Evolutionary conservation across 176 grass and related monocot genomes (phyloP), one percentile per base, ranked within the genome.

Genomic region (Bromus sterilis): DNA sequence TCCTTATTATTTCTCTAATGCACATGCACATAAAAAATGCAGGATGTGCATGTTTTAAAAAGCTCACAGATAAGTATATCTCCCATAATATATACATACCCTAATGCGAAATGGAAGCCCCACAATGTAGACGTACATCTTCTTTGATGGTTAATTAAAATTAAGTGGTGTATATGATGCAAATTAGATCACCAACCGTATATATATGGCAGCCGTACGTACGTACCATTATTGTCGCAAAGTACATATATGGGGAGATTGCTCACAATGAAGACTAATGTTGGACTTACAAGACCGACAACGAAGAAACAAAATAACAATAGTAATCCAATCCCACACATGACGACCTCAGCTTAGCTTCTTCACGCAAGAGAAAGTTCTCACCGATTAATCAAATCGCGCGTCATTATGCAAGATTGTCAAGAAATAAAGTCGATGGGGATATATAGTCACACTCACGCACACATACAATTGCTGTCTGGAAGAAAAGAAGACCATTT

Each of bases 391-490:
- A 73, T 16, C 37, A 69, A 14, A 35, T 62, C 14, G 1, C 12
- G 33, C 43, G 78, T 73, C 78, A 83, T 44, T 53, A 53, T 53
- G 49, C 49, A 53, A 9, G 18, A 53, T 20, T n/a, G n/a, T 6
- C 24, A 30, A 71, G 68, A 30, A 71, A 26, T 46, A 71, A 71
- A 18, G 39, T 18, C 2, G 25, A 75, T 80, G 24, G 70, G 0
- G n/a, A n/a, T 53, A 53, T 53, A 56, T 55, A 42, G 28, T 78
- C n/a, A 78, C 78, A 89, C 42, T 31, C 8, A 31, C 70, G 31
- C 16, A 73, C 70, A 73, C 58, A 53, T 82, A 73, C 58, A 78
- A 78, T 78, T 49, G 48, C 41, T 71, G 39, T 40, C 49, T 74
- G 36, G 49, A 65, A 82, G n/a, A 72, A 63, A 7, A 13, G 7